phyloP scores from a whole-genome alignment of 495 filamentous ascomycete species.

The Trichoderma gamsii region DNA sequence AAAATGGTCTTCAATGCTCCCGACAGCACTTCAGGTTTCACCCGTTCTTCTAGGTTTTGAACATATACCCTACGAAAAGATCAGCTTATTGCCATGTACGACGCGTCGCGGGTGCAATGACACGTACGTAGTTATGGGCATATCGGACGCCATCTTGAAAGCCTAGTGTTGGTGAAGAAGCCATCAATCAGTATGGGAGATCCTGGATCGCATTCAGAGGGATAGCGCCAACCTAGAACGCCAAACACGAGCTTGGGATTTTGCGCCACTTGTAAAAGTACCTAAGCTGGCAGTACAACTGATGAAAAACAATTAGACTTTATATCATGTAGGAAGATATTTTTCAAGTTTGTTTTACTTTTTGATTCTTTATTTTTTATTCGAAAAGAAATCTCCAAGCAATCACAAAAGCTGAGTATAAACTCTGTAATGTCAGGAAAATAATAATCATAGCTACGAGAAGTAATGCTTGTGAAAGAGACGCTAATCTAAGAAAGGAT shows the following conservation, averaged over 20 bases:
- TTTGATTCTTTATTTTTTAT: too few relatives aligned
- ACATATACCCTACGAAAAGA: conserved; percentile 55
- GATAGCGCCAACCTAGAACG: neutral
- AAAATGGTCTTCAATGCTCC: conserved; percentile 73
- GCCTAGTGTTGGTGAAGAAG: conserved; percentile 10
- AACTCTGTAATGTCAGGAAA: too few relatives aligned
- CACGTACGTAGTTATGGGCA: conserved; percentile 54
- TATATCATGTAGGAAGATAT: too few relatives aligned
- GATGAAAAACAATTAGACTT: too few relatives aligned
- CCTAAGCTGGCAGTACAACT: too few relatives aligned
- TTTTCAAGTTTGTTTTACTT: too few relatives aligned
- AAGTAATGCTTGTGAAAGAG: too few relatives aligned
- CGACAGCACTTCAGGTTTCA: conserved; percentile 75
- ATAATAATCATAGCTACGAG: too few relatives aligned
- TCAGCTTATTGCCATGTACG: conserved; percentile 25
- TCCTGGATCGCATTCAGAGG: neutral
- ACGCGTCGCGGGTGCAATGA: conserved; percentile 61
- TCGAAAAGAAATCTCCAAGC: too few relatives aligned
- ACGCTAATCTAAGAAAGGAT: too few relatives aligned
- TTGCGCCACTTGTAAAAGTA: too few relatives aligned
- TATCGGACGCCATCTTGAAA: conserved; percentile 34
- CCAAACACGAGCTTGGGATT: neutral
- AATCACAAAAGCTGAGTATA: too few relatives aligned
- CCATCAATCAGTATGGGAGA: neutral
- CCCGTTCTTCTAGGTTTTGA: conserved; percentile 86